These are phyloP conservation scores for Piper betle DNA, from an alignment of 164 flowering plant species.

Conservation along the genomic window DNA sequence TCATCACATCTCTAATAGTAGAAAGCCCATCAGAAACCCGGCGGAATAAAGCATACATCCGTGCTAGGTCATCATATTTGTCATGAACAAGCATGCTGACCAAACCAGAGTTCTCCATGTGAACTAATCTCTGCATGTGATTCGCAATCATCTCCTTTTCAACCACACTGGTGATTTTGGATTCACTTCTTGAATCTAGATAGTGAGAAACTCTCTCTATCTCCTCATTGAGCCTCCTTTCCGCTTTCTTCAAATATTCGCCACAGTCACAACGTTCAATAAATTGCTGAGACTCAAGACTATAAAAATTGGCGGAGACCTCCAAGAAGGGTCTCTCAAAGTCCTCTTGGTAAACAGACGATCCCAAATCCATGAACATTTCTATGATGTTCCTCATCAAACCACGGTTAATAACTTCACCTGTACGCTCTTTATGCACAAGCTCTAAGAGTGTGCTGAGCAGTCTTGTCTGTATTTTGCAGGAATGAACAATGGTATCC, in stretches of 20 bases:
- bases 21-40: constrained; percentile 70
- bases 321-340: constrained; percentile 75
- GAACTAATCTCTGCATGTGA: constrained; percentile 79
- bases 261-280: constrained; percentile 86
- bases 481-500: constrained; percentile 57
- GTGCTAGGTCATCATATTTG: constrained; percentile 72
- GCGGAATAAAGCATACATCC: constrained; percentile 74
- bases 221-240: constrained; percentile 74
- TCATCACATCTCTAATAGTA: constrained; percentile 74
- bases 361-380: constrained; percentile 79
- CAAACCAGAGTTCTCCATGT: constrained; percentile 92
- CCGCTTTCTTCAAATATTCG: constrained; percentile 68
- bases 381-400: constrained; percentile 68
- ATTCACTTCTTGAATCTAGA: constrained; percentile 58
- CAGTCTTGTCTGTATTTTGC: constrained; percentile 60
- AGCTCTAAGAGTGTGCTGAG: constrained; percentile 61
- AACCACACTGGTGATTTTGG: constrained; percentile 70
- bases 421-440: constrained; percentile 54
- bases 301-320: constrained; percentile 65
- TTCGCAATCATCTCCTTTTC: constrained; percentile 94
- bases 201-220: constrained; percentile 74
- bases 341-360: constrained; percentile 68
- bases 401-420: constrained; percentile 75
- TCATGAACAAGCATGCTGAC: constrained; percentile 89
- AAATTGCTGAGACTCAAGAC: constrained; percentile 63